Percentiles rank a stretch among this genome's conserved stretches.
phyloP scores from a whole-genome alignment of 139 green algal species.

The Bryopsis sp. region DNA sequence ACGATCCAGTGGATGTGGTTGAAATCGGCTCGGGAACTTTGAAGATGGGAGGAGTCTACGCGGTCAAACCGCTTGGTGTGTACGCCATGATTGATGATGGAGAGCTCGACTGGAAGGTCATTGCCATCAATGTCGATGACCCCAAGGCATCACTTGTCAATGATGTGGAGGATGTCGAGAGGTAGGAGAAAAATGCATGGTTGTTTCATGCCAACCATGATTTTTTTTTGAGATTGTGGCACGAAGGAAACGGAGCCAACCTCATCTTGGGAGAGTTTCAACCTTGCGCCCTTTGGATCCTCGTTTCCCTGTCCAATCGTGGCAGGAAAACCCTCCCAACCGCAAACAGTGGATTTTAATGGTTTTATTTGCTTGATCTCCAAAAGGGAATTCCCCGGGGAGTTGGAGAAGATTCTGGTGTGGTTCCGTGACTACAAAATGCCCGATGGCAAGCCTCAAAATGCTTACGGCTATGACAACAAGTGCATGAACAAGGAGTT shows the following conservation, averaged over 20 bases:
- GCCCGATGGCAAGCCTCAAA: conserved; percentile 91
- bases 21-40: conserved; percentile 74
- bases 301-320: conserved; percentile 1
- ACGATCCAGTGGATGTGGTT: conserved; percentile 98
- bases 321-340: too few relatives aligned
- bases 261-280: too few relatives aligned
- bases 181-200: conserved; percentile 29
- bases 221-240: neutral
- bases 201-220: neutral
- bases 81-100: conserved; percentile 98
- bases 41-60: conserved; percentile 84
- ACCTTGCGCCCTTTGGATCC: neutral
- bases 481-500: conserved; percentile 82
- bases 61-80: conserved; percentile 70
- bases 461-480: conserved; percentile 89
- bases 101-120: conserved; percentile 99
- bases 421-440: conserved; percentile 99
- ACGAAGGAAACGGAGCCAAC: too few relatives aligned
- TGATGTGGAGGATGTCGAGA: conserved; percentile 93
- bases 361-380: neutral
- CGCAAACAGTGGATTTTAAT: too few relatives aligned
- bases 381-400: conserved; percentile 82
- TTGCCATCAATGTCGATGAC: conserved; percentile 81
- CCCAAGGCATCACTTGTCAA: conserved; percentile 85
- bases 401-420: conserved; percentile 82